Percentiles rank a stretch among this genome's conserved stretches.
These are phyloP conservation scores for Cercospora berteroae DNA, from an alignment of 2,329 filamentous ascomycete species.

Conservation along the genomic window DNA sequence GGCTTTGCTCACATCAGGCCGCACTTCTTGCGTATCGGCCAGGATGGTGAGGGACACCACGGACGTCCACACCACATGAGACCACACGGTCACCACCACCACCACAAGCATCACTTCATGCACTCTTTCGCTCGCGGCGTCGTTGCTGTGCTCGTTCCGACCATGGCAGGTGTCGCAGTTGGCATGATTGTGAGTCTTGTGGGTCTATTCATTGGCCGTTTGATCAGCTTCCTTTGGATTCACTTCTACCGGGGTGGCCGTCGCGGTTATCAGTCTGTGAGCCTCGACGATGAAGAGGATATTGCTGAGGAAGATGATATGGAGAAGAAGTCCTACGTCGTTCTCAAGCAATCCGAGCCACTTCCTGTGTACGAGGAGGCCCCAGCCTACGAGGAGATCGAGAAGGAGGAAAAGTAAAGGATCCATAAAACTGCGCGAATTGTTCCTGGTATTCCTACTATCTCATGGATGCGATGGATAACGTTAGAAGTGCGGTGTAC, in stretches of 20 bases:
- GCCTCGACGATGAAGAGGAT: constrained; percentile 21
- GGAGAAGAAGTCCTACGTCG: constrained; percentile 18
- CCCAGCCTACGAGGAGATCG: constrained; percentile 35
- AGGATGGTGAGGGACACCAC: constrained; percentile 20
- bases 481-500: not conserved
- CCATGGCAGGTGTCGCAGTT: constrained; percentile 66
- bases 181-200: constrained; percentile 66
- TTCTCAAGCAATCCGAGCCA: constrained; percentile 24
- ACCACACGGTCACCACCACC: constrained; percentile 29
- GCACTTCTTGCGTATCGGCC: constrained; percentile 32
- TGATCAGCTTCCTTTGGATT: constrained; percentile 60
- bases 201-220: constrained; percentile 64
- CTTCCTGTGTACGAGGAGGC: constrained; percentile 38
- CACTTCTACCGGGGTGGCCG: constrained; percentile 51
- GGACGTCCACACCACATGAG: constrained; percentile 31
- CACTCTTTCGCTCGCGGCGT: constrained; percentile 53
- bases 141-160: constrained; percentile 64
- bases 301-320: constrained; percentile 16
- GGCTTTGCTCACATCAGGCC: constrained; percentile 30
- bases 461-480: not conserved
- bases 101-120: constrained; percentile 45
- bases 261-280: constrained; percentile 35
- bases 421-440: not conserved
- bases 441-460: not conserved
- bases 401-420: constrained; percentile 18